A percentile compares a stretch with the other conserved stretches of the same genome.
These are phyloP conservation scores for Bidens hawaiensis DNA, from an alignment of 140 eudicot species.

Conservation along the genomic window DNA sequence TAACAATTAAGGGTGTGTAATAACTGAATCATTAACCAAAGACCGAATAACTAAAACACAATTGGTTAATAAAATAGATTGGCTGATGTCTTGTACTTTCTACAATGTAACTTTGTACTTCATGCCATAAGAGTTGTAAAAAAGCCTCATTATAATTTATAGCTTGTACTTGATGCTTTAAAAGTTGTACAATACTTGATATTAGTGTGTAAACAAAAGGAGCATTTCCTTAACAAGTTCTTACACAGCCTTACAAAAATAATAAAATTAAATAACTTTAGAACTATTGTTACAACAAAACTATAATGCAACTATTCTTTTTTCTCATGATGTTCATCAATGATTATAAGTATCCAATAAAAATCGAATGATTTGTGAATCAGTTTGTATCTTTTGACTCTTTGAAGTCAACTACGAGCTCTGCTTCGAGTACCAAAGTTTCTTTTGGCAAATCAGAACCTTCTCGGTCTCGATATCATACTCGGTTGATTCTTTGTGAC, in stretches of 20 bases:
- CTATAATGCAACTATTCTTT: constrained; percentile 21
- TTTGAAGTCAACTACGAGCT: constrained; percentile 20
- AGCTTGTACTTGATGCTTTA: constrained; percentile 5
- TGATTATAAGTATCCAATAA: constrained; percentile 26
- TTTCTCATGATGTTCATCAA: constrained; percentile 27
- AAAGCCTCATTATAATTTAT: not conserved
- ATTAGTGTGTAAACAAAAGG: constrained; percentile 20
- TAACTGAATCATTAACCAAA: too few species aligned
- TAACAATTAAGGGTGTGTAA: too few species aligned
- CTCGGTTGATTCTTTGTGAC: constrained; percentile 58
- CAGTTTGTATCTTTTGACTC: constrained; percentile 3
- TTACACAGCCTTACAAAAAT: constrained; percentile 25
- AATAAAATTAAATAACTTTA: constrained; percentile 23
- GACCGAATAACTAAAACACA: too few species aligned
- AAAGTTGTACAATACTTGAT: constrained; percentile 25
- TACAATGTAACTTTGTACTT: too few species aligned
- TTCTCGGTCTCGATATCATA: constrained; percentile 46
- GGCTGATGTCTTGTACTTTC: not conserved
- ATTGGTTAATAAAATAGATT: too few species aligned
- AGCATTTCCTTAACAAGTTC: not conserved
- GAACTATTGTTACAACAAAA: constrained; percentile 32
- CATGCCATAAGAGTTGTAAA: not conserved
- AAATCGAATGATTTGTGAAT: constrained; percentile 4
- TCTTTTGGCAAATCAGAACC: constrained; percentile 45
- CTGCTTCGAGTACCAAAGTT: constrained; percentile 43